Conservation (phyloP, 2,329 filamentous ascomycete genomes). For the Cytospora leucostoma region DNA sequence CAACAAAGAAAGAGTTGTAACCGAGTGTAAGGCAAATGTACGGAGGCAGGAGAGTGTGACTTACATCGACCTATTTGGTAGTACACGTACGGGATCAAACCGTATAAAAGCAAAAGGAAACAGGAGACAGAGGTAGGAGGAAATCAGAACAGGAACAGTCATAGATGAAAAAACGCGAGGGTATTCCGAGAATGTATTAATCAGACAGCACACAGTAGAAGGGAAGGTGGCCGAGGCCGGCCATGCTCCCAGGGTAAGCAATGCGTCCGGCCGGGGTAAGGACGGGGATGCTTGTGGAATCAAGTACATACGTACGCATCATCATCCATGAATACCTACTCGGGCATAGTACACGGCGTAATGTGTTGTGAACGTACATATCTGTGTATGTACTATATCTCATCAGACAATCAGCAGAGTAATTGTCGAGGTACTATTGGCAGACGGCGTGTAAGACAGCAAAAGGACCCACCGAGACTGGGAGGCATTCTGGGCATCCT, state of each 20-base stretch:
- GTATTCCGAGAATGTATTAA: slow-evolving; percentile 21
- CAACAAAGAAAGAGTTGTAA: too few relatives aligned
- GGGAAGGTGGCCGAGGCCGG: slow-evolving; percentile 11
- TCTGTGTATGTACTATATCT: too few relatives aligned
- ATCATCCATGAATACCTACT: too few relatives aligned
- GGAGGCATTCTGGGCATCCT: not conserved
- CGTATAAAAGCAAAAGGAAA: not conserved
- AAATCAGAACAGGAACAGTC: slow-evolving; percentile 2
- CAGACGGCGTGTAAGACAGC: slow-evolving; percentile 6
- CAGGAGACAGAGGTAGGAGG: not conserved
- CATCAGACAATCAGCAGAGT: too few relatives aligned
- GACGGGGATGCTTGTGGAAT: too few relatives aligned
- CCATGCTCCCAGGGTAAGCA: not conserved
- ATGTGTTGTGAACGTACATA: too few relatives aligned
- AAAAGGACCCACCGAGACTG: slow-evolving; percentile 15
- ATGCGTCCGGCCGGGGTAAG: too few relatives aligned
- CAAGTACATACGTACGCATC: too few relatives aligned
- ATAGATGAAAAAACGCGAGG: slow-evolving; percentile 17
- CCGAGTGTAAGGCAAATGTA: not conserved
- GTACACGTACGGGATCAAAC: too few relatives aligned
- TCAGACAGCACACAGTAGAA: slow-evolving; percentile 14
- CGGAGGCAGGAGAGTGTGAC: not conserved
- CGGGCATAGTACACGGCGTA: too few relatives aligned
- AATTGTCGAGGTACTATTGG: slow-evolving; percentile 24
- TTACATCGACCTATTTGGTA: slow-evolving; percentile 2